Evolutionary conservation across 75 land plant species (phyloP).

Genomic region (Cupressus sempervirens): DNA sequence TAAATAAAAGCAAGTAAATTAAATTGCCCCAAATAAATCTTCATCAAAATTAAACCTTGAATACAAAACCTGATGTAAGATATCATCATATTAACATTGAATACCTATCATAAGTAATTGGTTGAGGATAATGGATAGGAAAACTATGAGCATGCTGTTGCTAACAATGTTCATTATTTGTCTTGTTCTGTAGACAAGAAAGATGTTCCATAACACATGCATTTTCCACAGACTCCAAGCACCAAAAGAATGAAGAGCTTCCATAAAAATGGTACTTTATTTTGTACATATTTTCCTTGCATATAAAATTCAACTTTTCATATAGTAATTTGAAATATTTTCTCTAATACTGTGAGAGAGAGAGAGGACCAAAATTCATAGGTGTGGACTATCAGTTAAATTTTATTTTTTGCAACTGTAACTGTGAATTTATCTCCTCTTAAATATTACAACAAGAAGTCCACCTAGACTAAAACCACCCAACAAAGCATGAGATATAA

Average conservation of each 20-base stretch:
- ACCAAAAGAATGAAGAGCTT: constrained; percentile 31
- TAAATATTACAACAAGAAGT: background rate
- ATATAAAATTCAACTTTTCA: background rate
- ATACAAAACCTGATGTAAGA: too few species aligned
- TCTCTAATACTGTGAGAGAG: background rate
- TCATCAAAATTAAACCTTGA: background rate
- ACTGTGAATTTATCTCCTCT: background rate
- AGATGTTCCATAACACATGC: constrained; percentile 27
- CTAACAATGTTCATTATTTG: constrained; percentile 1
- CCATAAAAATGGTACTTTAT: constrained; percentile 33
- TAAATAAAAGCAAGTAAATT: constrained; percentile 3
- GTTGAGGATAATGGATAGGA: constrained; percentile 11
- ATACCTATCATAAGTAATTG: constrained; percentile 11
- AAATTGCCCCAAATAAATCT: background rate
- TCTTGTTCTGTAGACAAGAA: background rate
- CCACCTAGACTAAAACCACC: background rate
- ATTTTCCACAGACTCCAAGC: constrained; percentile 44
- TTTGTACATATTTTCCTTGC: constrained; percentile 17
- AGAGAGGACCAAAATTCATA: background rate
- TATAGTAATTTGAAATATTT: background rate
- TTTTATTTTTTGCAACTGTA: background rate
- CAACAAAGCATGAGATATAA: background rate
- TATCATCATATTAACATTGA: background rate
- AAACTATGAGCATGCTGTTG: background rate
- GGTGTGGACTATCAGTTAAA: background rate